Conservation (phyloP, 1,284 basidiomycete species). For the Rhodotorula sp. region DNA sequence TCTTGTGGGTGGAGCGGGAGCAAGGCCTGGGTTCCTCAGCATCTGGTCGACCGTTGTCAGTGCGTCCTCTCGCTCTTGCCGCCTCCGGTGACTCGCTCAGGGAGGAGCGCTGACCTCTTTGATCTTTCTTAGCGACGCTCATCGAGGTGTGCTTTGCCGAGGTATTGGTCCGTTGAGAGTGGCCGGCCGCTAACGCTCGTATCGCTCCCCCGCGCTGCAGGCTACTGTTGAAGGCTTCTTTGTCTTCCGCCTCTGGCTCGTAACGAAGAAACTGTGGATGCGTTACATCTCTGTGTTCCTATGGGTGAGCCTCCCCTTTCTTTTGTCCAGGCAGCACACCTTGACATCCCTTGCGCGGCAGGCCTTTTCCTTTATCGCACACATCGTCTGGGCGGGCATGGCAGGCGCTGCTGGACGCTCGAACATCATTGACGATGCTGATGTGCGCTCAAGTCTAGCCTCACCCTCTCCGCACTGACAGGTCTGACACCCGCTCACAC, state of each 20-base stretch:
- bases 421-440: not conserved
- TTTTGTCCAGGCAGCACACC: no score
- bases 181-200: no score
- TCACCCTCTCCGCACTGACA: not conserved
- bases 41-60: not conserved
- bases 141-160: slow-evolving; percentile 3
- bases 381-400: slow-evolving; percentile 16
- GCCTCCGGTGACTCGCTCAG: no score
- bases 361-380: slow-evolving; percentile 8
- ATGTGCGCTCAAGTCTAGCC: not conserved
- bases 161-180: no score
- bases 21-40: not conserved
- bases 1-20: not conserved
- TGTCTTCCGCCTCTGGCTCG: slow-evolving; percentile 9
- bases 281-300: slow-evolving; percentile 9
- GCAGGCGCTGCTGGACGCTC: not conserved
- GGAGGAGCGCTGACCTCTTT: no score
- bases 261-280: slow-evolving; percentile 20
- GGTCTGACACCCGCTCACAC: not conserved
- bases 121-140: not conserved
- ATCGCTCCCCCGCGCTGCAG: not conserved
- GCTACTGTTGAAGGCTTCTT: slow-evolving; percentile 22
- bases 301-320: not conserved
- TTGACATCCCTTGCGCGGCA: not conserved
- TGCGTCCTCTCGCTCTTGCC: not conserved